phyloP scores from a whole-genome alignment of 163 green algal genomes.

The Scenedesmus sp. region DNA sequence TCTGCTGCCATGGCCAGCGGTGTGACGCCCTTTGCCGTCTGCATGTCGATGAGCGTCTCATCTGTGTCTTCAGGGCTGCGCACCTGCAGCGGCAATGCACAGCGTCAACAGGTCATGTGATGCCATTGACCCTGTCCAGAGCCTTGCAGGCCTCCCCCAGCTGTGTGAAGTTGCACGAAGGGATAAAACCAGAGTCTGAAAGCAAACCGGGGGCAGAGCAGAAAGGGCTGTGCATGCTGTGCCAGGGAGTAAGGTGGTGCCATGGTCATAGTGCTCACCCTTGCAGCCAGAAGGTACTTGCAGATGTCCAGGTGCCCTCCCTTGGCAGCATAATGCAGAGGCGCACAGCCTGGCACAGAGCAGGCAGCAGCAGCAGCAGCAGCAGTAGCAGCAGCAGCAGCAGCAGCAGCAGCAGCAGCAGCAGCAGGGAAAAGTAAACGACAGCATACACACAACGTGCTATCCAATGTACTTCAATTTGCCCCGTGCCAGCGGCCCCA shows the following conservation, averaged over 20 bases:
- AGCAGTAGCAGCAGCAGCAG: too few relatives aligned
- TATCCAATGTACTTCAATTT: too few relatives aligned
- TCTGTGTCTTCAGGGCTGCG: conserved; percentile 19
- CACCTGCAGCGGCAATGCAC: not conserved
- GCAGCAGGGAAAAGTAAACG: not conserved
- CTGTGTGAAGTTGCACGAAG: too few relatives aligned
- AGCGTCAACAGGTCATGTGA: too few relatives aligned
- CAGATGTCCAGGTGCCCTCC: conserved; percentile 6
- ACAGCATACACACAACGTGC: too few relatives aligned
- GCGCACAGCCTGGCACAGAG: not conserved
- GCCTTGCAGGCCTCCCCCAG: too few relatives aligned
- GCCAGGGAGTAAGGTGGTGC: too few relatives aligned
- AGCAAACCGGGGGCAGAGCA: too few relatives aligned
- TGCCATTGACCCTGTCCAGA: too few relatives aligned
- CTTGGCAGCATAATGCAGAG: conserved; percentile 24
- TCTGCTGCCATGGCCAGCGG: conserved; percentile 13
- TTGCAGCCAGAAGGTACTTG: conserved; percentile 14
- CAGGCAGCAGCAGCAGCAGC: not conserved
- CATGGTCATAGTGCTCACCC: not conserved
- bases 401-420: not conserved
- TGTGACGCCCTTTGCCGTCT: conserved; percentile 14
- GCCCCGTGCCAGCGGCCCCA: too few relatives aligned
- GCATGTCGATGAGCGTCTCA: conserved; percentile 2
- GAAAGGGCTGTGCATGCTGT: too few relatives aligned
- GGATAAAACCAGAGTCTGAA: too few relatives aligned